Base-by-base conservation (phyloP, 2,329 filamentous ascomycete genomes). In the Davidsoniella virescens region DNA sequence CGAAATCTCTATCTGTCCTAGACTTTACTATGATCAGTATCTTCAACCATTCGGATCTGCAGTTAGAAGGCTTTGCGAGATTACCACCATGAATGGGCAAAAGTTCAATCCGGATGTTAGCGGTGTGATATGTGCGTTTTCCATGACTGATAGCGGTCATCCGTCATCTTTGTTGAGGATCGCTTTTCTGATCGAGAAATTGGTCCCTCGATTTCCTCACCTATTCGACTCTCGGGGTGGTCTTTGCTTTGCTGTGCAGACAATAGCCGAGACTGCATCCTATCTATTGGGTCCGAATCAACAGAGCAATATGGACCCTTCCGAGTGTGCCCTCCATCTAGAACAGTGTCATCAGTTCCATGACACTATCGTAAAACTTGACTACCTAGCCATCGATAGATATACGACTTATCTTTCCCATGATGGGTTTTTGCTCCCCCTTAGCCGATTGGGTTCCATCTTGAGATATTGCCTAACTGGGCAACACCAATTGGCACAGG, bases 151-250 rank as follows among this genome's bases (percentile, higher is more conserved):
- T 8, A 18, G 18, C 9, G 44, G 40, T 2, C 38, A 33, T 5
- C 44, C 44, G 9, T 23, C 29, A 9, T 47, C 33, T 16, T n/a
- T 47, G 5, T 44, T 38, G 14, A 36, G n/a, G 29, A 43, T 44
- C 6, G 17, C 44, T 33, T 18, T 43, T 33, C 17, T 41, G 4
- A 36, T 39, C 1, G 18, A 43, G 7, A 42, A 38, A n/a, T 36
- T 50, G 33, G 43, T 26, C 10, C 42, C 49, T 10, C 41, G 36
- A 12, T 50, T 45, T 17, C 49, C 49, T 23, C 44, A 50, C 7
- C 23, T 50, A 8, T 33, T 49, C 9, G 47, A 49, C 33, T n/a
- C 17, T 4, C 12, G 43, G 25, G 44, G 25, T 5, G 47, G 47
- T 10, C 23, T 44, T 17, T 20, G 14, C 14, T 44, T 33, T 18